phyloP scores from a whole-genome alignment of 441 rosid genomes.

The Macaranga tanarius region DNA sequence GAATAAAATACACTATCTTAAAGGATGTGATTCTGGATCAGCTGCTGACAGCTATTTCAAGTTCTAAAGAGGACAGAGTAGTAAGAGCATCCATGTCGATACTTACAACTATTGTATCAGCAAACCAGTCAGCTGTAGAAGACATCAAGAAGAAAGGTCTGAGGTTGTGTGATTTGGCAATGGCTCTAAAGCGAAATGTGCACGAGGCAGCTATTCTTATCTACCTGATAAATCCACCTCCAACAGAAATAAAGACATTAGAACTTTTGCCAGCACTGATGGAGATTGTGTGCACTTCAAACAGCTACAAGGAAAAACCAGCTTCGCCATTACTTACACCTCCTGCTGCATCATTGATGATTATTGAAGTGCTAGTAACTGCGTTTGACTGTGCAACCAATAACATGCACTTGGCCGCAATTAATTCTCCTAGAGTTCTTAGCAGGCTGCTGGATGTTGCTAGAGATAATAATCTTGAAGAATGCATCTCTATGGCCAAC shows the following conservation, averaged over 20 bases:
- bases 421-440: slow-evolving; percentile 71
- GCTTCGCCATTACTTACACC: slow-evolving; percentile 59
- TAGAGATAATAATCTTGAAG: slow-evolving; percentile 49
- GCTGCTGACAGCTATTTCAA: slow-evolving; percentile 63
- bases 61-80: slow-evolving; percentile 55
- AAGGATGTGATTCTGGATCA: slow-evolving; percentile 78
- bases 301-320: slow-evolving; percentile 35
- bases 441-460: slow-evolving; percentile 68
- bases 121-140: slow-evolving; percentile 52
- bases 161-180: slow-evolving; percentile 59
- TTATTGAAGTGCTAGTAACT: slow-evolving; percentile 80
- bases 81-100: slow-evolving; percentile 68
- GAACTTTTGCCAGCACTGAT: slow-evolving; percentile 82
- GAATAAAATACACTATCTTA: slow-evolving; percentile 57
- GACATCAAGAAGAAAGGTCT: slow-evolving; percentile 79
- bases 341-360: slow-evolving; percentile 83
- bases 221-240: slow-evolving; percentile 80
- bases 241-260: slow-evolving; percentile 71
- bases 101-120: slow-evolving; percentile 60
- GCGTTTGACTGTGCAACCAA: slow-evolving; percentile 82
- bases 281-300: slow-evolving; percentile 66
- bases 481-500: slow-evolving; percentile 67
- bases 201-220: slow-evolving; percentile 85
- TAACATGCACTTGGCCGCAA: slow-evolving; percentile 61
- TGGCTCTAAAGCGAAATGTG: slow-evolving; percentile 71